These are phyloP conservation scores for Usnea hakonensis DNA, from an alignment of 495 filamentous ascomycete genomes.

Conservation along the genomic window DNA sequence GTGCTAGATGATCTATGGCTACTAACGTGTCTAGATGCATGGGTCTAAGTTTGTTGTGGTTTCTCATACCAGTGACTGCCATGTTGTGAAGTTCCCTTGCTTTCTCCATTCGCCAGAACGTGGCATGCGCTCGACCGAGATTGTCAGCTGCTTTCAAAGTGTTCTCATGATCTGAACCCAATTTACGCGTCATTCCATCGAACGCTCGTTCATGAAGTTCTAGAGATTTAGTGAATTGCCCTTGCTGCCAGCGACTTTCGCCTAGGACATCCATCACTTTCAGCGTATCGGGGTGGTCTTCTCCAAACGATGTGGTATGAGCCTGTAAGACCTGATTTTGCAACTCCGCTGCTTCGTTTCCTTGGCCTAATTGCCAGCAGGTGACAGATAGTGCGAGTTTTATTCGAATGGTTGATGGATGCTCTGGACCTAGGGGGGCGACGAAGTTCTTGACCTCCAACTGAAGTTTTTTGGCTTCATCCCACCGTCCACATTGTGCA, in stretches of 20 bases:
- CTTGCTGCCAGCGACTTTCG: slow-evolving; percentile 19
- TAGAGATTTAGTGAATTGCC: slow-evolving; percentile 27
- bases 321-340: slow-evolving; percentile 22
- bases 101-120: slow-evolving; percentile 23
- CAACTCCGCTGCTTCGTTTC: slow-evolving; percentile 22
- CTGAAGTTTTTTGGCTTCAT: slow-evolving; percentile 27
- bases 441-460: slow-evolving; percentile 21
- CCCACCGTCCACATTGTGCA: slow-evolving; percentile 26
- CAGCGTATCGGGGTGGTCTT: slow-evolving; percentile 24
- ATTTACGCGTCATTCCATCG: slow-evolving; percentile 18
- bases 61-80: slow-evolving; percentile 28
- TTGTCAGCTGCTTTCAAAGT: slow-evolving; percentile 28
- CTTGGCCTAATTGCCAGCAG: slow-evolving; percentile 16
- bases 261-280: slow-evolving; percentile 24
- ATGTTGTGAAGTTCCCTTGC: slow-evolving; percentile 22
- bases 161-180: slow-evolving; percentile 23
- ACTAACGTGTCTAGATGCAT: slow-evolving; percentile 30
- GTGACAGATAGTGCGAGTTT: slow-evolving; percentile 23
- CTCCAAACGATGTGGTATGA: slow-evolving; percentile 23
- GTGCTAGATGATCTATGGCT: slow-evolving; percentile 26
- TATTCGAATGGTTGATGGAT: slow-evolving; percentile 20
- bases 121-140: slow-evolving; percentile 18
- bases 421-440: slow-evolving; percentile 17
- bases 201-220: slow-evolving; percentile 26
- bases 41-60: slow-evolving; percentile 27